These are phyloP conservation scores for Myrica gale DNA, from an alignment of 306 rosid species.

Conservation along the genomic window DNA sequence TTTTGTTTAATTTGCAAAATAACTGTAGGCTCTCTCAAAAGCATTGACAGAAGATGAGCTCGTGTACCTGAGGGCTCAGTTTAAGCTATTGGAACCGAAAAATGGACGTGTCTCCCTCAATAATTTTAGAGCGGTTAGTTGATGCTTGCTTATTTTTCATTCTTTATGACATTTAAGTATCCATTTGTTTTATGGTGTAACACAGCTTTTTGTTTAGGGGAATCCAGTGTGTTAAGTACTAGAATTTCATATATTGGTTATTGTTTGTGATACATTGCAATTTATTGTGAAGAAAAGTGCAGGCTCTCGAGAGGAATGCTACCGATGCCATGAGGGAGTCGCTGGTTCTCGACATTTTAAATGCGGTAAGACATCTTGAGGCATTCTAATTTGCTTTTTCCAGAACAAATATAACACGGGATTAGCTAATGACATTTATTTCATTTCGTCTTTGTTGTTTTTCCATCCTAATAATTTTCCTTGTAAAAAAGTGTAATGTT, in stretches of 20 bases:
- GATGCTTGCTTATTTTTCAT: constrained; percentile 4
- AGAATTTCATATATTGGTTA: not conserved
- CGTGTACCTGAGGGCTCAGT: constrained; percentile 74
- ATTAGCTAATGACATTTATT: not conserved
- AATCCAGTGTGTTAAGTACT: not conserved
- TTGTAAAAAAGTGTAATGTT: not conserved
- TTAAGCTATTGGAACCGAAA: constrained; percentile 74
- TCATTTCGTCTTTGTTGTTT: not conserved
- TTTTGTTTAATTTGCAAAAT: constrained; percentile 8
- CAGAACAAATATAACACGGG: not conserved
- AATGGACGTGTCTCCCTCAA: constrained; percentile 64
- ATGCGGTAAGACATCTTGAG: constrained; percentile 56
- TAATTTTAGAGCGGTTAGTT: constrained; percentile 77
- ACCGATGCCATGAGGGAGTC: constrained; percentile 96
- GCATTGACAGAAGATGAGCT: constrained; percentile 81
- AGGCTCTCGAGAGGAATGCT: constrained; percentile 82
- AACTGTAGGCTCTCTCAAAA: constrained; percentile 79
- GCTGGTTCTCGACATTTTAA: constrained; percentile 64
- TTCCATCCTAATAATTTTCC: not conserved
- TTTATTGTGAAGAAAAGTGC: constrained; percentile 31
- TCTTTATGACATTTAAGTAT: constrained; percentile 15
- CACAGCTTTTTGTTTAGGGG: not conserved
- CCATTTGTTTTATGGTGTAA: not conserved
- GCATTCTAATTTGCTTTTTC: not conserved
- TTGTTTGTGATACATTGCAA: constrained; percentile 22